phyloP scores from a whole-genome alignment of 164 flowering plant species.

The Stephania cephalantha region DNA sequence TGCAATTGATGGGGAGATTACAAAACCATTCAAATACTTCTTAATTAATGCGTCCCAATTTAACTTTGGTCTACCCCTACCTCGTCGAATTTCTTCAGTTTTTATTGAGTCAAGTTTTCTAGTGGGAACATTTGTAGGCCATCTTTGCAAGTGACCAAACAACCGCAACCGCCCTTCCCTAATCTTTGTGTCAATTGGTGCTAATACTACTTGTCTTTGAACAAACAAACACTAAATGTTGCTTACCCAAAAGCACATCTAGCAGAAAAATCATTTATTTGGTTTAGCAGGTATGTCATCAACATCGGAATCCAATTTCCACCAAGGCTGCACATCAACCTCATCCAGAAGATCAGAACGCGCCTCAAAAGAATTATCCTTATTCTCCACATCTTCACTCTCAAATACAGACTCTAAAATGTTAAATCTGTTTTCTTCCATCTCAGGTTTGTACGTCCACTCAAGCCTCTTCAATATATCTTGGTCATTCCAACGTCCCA shows the following conservation, averaged over 20 bases:
- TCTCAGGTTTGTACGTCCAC: slow-evolving; percentile 64
- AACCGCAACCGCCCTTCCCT: no score
- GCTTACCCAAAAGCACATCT: not conserved
- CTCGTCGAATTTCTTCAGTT: no score
- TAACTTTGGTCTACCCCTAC: no score
- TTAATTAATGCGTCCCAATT: no score
- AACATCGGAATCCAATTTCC: slow-evolving; percentile 52
- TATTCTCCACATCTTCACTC: slow-evolving; percentile 23
- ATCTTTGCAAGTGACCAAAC: no score
- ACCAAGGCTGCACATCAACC: slow-evolving; percentile 43
- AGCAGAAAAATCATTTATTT: slow-evolving; percentile 5
- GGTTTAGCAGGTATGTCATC: slow-evolving; percentile 10
- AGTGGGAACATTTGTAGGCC: no score
- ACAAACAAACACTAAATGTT: not conserved
- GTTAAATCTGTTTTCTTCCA: slow-evolving; percentile 19
- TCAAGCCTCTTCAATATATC: slow-evolving; percentile 68
- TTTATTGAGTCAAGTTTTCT: no score
- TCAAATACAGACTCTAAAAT: slow-evolving; percentile 22
- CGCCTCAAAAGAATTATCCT: slow-evolving; percentile 18
- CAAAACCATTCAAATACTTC: no score
- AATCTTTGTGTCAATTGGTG: no score
- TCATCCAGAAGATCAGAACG: slow-evolving; percentile 18
- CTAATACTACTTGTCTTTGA: no score
- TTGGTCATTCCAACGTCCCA: slow-evolving; percentile 77
- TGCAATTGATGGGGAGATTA: no score